Evolutionary conservation across 305 asterid genomes (phyloP), one percentile per base, ranked within the genome.

Genomic region (Solanum hybrid): DNA sequence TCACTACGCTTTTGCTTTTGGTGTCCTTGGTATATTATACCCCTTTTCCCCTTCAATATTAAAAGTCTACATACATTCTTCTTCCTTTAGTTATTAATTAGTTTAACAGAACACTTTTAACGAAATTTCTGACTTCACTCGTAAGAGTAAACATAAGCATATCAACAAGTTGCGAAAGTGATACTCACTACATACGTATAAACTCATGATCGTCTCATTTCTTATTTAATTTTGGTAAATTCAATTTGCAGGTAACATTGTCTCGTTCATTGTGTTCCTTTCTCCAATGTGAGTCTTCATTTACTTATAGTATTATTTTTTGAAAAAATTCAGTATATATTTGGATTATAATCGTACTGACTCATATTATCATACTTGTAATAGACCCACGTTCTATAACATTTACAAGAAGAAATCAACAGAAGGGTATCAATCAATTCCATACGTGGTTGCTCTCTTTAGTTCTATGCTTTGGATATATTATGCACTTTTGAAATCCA

Each of bases 391-490:
- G 29, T 94, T 94, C 88, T 86, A 88, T 69, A 86, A 79, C 22
- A 93, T 94, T 38, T 92, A 90, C 93, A 90, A 93, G 94, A 94
- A 88, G 80, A 94, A 94, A 90, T 92, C 95, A 51, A 93, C 93
- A 16, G 94, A 93, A 88, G 95, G 94, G 56, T 94, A 91, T 89
- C 95, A 94, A 78, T 90, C 91, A 20, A 86, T 93, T 12, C 96
- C 95, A 1, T 93, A 94, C 34, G 95, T 93, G 36, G 94, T 94
- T 5, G 96, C 94, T 3, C 87, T 94, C 78, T 92, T 94, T 92
- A 94, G 96, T 37, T 93, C 96, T 7, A 89, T 92, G 91, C 91
- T 94, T 31, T 94, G 95, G 96, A 94, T 94, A 42, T 94, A 94
- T 75, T 94, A 94, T 79, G 96, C 96, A 56, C 78, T 93, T 69